These are phyloP conservation scores for Eucalyptus curtisii DNA, from an alignment of 345 rosid species.

Conservation along the genomic window DNA sequence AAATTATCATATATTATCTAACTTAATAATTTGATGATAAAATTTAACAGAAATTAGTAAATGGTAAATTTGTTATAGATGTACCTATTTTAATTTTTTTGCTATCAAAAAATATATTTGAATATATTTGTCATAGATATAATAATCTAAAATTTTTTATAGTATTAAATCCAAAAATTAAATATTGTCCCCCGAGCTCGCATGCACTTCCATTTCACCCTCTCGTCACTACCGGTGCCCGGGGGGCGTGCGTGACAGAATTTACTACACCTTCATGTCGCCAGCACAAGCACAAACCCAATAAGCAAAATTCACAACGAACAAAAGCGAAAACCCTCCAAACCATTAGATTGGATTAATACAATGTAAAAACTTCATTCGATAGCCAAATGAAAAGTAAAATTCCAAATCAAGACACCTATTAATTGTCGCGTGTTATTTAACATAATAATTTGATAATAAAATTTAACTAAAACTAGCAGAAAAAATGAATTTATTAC, in stretches of 20 bases:
- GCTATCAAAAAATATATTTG: fast-evolving
- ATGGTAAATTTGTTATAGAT: fast-evolving
- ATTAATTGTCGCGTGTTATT: fast-evolving
- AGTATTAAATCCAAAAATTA: too few species aligned
- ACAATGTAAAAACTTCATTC: too few species aligned
- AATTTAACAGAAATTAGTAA: fast-evolving
- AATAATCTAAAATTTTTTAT: too few species aligned
- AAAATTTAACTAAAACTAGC: fast-evolving
- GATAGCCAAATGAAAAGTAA: fast-evolving
- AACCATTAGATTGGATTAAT: too few species aligned
- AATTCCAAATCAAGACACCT: fast-evolving
- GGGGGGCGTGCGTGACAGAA: neutral
- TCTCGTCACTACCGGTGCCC: neutral
- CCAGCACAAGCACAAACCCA: neutral
- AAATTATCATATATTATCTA: too few species aligned
- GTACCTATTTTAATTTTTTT: too few species aligned
- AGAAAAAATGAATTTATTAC: fast-evolving
- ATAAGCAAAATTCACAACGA: neutral
- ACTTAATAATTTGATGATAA: too few species aligned
- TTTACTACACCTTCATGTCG: neutral
- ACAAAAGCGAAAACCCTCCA: neutral
- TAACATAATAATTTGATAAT: too few species aligned
- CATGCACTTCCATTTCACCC: neutral
- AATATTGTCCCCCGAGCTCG: neutral
- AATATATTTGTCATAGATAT: too few species aligned